These are phyloP conservation scores for Spirogloea muscicola DNA, from an alignment of 139 green algal genomes.

Conservation along the genomic window DNA sequence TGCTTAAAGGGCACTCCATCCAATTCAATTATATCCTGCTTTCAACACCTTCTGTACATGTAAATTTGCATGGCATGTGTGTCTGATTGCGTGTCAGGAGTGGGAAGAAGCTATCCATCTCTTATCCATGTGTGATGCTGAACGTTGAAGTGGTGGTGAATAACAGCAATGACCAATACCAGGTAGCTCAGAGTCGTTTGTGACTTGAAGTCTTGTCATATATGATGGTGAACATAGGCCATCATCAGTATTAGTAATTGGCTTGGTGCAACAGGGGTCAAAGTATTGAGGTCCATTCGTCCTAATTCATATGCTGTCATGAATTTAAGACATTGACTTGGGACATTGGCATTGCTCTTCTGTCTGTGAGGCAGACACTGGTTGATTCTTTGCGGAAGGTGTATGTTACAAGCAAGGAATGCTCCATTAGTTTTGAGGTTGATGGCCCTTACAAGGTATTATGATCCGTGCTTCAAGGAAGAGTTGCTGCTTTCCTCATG, in stretches of 20 bases:
- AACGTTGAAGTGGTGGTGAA: conserved; percentile 90
- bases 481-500: not conserved
- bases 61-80: too few species aligned
- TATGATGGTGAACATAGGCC: too few species aligned
- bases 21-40: too few species aligned
- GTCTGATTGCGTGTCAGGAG: conserved; percentile 53
- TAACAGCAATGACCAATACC: conserved; percentile 96
- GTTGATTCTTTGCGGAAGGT: conserved; percentile 55
- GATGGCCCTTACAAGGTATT: conserved; percentile 58
- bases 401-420: conserved; percentile 76
- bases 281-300: not conserved
- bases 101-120: conserved; percentile 67
- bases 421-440: conserved; percentile 97
- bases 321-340: not conserved
- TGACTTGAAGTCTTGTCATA: too few species aligned
- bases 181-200: too few species aligned
- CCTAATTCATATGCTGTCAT: not conserved
- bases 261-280: too few species aligned
- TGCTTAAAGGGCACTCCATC: too few species aligned
- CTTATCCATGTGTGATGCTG: conserved; percentile 96
- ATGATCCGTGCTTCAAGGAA: not conserved
- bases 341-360: not conserved
- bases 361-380: conserved; percentile 39
- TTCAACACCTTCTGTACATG: too few species aligned
- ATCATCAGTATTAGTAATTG: too few species aligned